phyloP scores from a whole-genome alignment of 345 rosid species.

The Turritis glabra region DNA sequence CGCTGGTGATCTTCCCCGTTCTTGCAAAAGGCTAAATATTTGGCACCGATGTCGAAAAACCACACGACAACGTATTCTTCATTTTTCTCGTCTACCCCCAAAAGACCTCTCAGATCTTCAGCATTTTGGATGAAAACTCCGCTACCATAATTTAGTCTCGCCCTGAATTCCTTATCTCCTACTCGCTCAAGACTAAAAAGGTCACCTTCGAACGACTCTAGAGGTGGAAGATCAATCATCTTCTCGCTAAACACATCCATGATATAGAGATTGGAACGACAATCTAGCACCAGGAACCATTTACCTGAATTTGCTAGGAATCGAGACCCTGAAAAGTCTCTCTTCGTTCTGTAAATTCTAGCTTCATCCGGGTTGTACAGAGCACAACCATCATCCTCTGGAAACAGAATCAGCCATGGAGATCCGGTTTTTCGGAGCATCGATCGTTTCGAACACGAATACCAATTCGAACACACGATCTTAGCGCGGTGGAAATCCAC shows the following conservation, averaged over 20 bases:
- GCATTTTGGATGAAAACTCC: background rate
- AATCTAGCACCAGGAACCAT: no score
- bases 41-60: no score
- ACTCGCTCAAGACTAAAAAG: background rate
- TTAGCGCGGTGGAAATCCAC: background rate
- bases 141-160: background rate
- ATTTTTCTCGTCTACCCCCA: no score
- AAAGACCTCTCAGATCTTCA: background rate
- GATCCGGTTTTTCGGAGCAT: background rate
- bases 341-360: background rate
- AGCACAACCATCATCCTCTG: background rate
- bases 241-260: no score
- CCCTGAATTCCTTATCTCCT: no score
- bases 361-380: slow-evolving; percentile 3
- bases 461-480: background rate
- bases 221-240: background rate
- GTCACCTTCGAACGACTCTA: background rate
- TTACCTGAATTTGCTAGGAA: no score
- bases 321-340: background rate
- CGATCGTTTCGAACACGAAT: background rate
- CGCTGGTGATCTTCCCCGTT: no score
- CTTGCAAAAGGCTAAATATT: no score
- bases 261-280: no score
- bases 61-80: no score
- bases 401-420: slow-evolving; percentile 3